Evolutionary conservation across 805 yeast species (phyloP).

Genomic region (Starmerella kuoi): DNA sequence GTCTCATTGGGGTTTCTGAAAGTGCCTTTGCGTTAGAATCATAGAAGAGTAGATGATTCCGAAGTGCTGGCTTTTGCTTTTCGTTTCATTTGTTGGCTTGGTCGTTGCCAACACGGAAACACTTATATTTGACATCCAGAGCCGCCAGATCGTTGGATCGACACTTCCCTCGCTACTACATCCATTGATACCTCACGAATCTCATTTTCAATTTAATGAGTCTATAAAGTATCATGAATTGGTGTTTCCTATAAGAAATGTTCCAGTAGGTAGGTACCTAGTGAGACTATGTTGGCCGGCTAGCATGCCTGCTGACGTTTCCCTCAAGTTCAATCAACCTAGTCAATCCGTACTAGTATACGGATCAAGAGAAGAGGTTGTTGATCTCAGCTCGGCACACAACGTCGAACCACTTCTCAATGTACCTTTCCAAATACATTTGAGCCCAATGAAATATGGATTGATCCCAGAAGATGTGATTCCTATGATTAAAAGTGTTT

Average conservation of each 20-base stretch:
- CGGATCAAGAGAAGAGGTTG: constrained; percentile 12
- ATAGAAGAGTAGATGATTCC: too few relatives aligned
- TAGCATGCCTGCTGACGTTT: constrained; percentile 25
- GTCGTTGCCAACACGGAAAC: constrained; percentile 16
- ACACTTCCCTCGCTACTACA: not conserved
- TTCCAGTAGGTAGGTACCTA: constrained; percentile 22
- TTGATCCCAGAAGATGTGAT: constrained; percentile 12
- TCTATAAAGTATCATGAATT: not conserved
- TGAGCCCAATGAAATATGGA: constrained; percentile 11
- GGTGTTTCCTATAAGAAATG: not conserved
- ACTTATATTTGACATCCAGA: not conserved
- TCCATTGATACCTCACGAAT: not conserved
- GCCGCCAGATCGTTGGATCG: not conserved
- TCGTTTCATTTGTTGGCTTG: too few relatives aligned
- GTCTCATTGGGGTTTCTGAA: too few relatives aligned
- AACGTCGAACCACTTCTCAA: not conserved
- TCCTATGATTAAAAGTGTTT: constrained; percentile 7
- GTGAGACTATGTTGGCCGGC: constrained; percentile 31
- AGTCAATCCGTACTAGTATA: constrained; percentile 1
- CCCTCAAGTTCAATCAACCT: constrained; percentile 15
- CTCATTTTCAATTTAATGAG: not conserved
- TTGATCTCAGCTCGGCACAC: not conserved
- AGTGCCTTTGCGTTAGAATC: too few relatives aligned
- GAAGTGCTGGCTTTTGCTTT: too few relatives aligned
- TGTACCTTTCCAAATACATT: constrained; percentile 13